Base-by-base conservation (phyloP, 495 filamentous ascomycete species). In the Monascus purpureus region DNA sequence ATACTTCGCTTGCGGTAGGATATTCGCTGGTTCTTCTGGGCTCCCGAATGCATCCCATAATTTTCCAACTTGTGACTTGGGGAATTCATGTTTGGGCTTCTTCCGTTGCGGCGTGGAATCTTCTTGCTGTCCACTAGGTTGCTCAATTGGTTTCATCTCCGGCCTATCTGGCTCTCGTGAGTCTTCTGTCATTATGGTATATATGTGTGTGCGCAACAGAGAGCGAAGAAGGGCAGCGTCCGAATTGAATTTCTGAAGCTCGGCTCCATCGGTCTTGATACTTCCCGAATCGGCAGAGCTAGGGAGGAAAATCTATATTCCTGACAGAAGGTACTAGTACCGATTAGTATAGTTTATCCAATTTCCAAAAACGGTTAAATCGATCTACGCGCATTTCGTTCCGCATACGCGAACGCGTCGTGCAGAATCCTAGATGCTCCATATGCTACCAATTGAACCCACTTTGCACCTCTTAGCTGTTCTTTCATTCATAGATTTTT, bases 101-200 rank as follows among this genome's bases (percentile, higher is more conserved):
- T 41, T 37, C 18, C 25, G 34, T 30, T 50, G 43, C 9, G 50
- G 37, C 17, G 47, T 33, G 36, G 39, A 30, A n/a, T 42, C 36
- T 8, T 46, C 2, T 29, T 43, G 41, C 35, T 46, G 9, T 31
- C 28, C 17, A 9, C 12, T 23, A 8, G 28, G 26, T 27, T 44
- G 46, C 17, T 48, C 41, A 4, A 49, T 43, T 0, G 29, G 39
- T 29, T 32, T 36, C 29, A 39, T 37, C 19, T 31, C 34, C 4
- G 34, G 8, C 25, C 43, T 29, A n/a, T 35, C 32, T 3, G 43
- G 22, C n/a, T 64, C 55, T 50, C 53, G 55, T 20, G 65, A 63
- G 43, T 75, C 66, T 34, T 65, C 71, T 19, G 72, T 57, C 73
- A 78, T 78, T 17, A 14, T 61, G 36, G 28, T 32, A 15, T 28